phyloP scores from a whole-genome alignment of 306 rosid species.

The Castanea sativa region DNA sequence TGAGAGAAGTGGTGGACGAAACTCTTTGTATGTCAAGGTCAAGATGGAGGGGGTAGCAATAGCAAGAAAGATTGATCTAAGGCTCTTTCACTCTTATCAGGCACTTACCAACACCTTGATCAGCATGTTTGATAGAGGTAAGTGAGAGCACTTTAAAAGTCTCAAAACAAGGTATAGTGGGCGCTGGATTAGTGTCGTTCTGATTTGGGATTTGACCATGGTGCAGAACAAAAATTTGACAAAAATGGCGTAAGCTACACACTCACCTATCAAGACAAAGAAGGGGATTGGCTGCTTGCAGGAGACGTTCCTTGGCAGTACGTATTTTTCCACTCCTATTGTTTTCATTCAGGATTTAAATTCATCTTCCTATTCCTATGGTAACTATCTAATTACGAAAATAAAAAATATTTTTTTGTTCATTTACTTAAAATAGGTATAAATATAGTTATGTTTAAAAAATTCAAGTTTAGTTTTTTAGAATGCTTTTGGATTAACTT shows the following conservation, averaged over 20 bases:
- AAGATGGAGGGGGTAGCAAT: slow-evolving; percentile 81
- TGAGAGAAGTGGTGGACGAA: slow-evolving; percentile 26
- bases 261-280: slow-evolving; percentile 58
- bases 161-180: background rate
- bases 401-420: too few relatives aligned
- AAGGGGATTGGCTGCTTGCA: slow-evolving; percentile 68
- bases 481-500: too few relatives aligned
- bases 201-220: background rate
- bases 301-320: slow-evolving; percentile 82
- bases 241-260: slow-evolving; percentile 32
- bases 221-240: slow-evolving; percentile 37
- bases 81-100: slow-evolving; percentile 47
- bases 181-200: background rate
- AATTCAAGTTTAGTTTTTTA: too few relatives aligned
- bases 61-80: slow-evolving; percentile 67
- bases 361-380: too few relatives aligned
- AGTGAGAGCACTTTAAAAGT: slow-evolving; percentile 4
- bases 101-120: slow-evolving; percentile 50
- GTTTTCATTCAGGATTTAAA: background rate
- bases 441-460: too few relatives aligned
- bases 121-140: slow-evolving; percentile 59
- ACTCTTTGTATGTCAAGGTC: slow-evolving; percentile 60
- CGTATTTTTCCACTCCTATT: slow-evolving; percentile 16
- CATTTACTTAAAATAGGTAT: too few relatives aligned
- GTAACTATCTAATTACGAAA: too few relatives aligned